Base-by-base conservation (phyloP, 352 stramenopile genomes). In the Pythium aquatile region DNA sequence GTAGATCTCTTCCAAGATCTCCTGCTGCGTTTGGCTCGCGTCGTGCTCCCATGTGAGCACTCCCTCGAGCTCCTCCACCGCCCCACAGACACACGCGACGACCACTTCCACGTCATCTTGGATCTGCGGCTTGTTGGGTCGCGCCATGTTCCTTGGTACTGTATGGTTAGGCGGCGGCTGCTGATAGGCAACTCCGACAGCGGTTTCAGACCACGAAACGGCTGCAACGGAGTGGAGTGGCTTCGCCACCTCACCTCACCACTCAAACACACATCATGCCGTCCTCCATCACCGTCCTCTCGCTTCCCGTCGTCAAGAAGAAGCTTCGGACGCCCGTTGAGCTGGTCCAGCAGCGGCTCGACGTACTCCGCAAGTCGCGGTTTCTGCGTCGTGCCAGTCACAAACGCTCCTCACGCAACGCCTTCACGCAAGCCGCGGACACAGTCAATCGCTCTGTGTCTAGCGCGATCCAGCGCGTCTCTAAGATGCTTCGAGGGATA, bases 271-370 rank as follows among this genome's bases (percentile, higher is more conserved):
- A 28, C 11, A 39, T 16, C 16, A 66, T 59, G 51, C 24, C 44
- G n/a, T 63, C 54, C 16, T 63, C 62, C 13, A 69, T 69, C 55
- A 69, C 63, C 8, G 57, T 48, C 47, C 47, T 69, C 29, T 30
- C 54, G 28, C 26, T 58, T 10, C 54, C 55, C 14, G 46, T 39
- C 24, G 30, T 20, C 30, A 53, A 26, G 9, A 68, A 68, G 54
- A 16, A 20, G 13, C 29, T 63, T 16, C 24, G 13, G n/a, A 24
- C 39, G 8, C 20, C 29, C 11, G 52, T 32, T 1, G 53, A 46
- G 7, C 16, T 44, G n/a, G 26, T 55, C 7, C 59, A 39, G 17
- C 59, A 60, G 29, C 42, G n/a, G 24, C 39, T 48, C 29, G 40
- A 60, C 20, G 30, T 32, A 14, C 51, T 60, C 2, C 26, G 52